Base-by-base conservation (phyloP, 495 filamentous ascomycete genomes). In the Articulospora tetracladia region DNA sequence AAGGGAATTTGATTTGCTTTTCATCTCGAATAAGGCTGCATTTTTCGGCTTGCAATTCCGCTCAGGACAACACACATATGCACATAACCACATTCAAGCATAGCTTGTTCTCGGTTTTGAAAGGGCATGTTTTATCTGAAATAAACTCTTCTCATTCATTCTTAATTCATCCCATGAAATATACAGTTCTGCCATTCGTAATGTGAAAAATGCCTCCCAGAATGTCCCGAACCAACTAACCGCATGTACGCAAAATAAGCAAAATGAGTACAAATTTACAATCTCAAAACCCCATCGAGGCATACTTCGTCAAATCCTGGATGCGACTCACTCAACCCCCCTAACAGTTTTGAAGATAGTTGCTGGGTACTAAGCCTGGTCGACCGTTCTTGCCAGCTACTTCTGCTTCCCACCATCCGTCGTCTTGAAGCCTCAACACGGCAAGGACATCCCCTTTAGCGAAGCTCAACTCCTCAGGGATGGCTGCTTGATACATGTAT, bases 351-450 rank as follows among this genome's bases (percentile, higher is more conserved):
- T 96, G 91, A 69, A 99, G 75, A 69, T 99, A 99, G 73, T 99
- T 99, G 74, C 93, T 97, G 23, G 95, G 95, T 54, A 98, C 95
- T 68, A 99, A 77, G 24, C 95, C 95, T 12, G 89, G 76, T 65
- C 85, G 80, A 20, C 83, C 80, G 25, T 86, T 86, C 65, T 83
- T 85, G 0, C 90, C 89, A 53, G 91, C 89, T 55, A 96, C 83
- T 74, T 97, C 93, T 15, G 95, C 94, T 77, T 98, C 94, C 95
- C 95, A 99, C 95, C 95, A 99, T 12, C 95, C 95, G 69, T 99
- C 95, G 73, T 99, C 95, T 71, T 99, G 95, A 59, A 93, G 84
- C 62, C 91, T 80, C 32, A 96, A 74, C n/a, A 99, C 85, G 0
- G 93, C 91, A 8, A 99, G 76, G 53, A 90, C 79, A 69, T 99